These are phyloP conservation scores for Backusella tarrabulga DNA, from an alignment of 192 early-diverging fungal genomes.

Conservation along the genomic window DNA sequence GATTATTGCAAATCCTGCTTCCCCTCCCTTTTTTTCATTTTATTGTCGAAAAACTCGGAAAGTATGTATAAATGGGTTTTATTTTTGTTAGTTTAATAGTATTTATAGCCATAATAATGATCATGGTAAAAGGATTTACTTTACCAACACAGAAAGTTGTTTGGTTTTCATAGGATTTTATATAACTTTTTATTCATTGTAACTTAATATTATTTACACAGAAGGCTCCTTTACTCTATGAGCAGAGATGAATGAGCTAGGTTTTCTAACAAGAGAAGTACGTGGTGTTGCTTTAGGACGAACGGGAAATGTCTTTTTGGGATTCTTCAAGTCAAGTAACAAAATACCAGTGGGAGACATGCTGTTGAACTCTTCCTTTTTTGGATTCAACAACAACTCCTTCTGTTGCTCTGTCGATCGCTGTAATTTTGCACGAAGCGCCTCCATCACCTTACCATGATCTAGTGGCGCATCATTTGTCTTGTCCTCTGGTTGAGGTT, in stretches of 20 bases:
- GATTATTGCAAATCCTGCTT: no score
- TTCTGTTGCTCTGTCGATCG: conserved; percentile 11
- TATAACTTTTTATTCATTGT: not conserved
- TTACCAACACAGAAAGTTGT: no score
- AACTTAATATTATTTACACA: not conserved
- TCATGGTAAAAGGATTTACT: no score
- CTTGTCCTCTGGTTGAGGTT: not conserved
- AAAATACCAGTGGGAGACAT: conserved; percentile 31
- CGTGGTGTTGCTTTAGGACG: not conserved
- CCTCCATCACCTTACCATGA: conserved; percentile 37
- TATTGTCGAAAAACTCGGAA: no score
- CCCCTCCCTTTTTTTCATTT: no score
- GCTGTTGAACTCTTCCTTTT: not conserved
- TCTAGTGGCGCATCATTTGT: conserved; percentile 14
- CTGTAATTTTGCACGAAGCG: conserved; percentile 31
- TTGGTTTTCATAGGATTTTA: no score
- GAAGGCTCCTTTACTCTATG: conserved; percentile 7
- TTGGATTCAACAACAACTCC: not conserved
- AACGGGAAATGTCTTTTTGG: conserved; percentile 16
- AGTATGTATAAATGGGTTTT: no score
- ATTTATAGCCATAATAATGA: no score
- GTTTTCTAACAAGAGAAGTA: conserved; percentile 13
- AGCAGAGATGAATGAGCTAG: conserved; percentile 16
- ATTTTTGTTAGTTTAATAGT: no score
- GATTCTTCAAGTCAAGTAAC: conserved; percentile 31